Evolutionary conservation across 306 rosid genomes (phyloP).

Genomic region (Sophora flavescens): DNA sequence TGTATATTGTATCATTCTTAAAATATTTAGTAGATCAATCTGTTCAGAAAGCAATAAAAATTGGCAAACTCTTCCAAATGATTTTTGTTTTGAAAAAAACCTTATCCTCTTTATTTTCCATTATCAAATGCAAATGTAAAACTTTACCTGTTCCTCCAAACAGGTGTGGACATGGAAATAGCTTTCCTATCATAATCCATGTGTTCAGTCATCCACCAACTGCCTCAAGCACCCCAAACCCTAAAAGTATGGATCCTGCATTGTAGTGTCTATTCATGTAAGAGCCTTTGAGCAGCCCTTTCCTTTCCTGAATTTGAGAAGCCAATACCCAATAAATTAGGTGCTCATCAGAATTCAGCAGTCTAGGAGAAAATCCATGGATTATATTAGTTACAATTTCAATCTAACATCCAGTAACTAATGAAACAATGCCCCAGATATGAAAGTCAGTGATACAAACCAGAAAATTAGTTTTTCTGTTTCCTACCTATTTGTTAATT

Average conservation of each 20-base stretch:
- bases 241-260: constrained; percentile 79
- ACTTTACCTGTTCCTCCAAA: constrained; percentile 80
- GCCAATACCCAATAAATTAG: constrained; percentile 41
- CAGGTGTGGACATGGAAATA: constrained; percentile 87
- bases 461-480: background rate
- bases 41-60: background rate
- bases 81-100: background rate
- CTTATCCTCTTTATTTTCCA: background rate
- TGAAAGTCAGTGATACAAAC: background rate
- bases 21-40: background rate
- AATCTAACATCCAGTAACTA: background rate
- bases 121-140: constrained; percentile 8
- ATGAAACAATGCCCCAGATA: constrained; percentile 5
- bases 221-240: constrained; percentile 79
- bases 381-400: background rate
- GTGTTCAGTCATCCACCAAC: constrained; percentile 82
- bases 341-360: constrained; percentile 10
- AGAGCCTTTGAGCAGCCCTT: constrained; percentile 79
- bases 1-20: too few species aligned
- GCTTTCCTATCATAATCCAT: constrained; percentile 77
- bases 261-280: constrained; percentile 79
- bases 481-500: too few species aligned
- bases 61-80: background rate
- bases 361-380: background rate
- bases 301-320: constrained; percentile 75